Conservation (phyloP, 129 eudicot species). For the Ambrosia trifida region DNA sequence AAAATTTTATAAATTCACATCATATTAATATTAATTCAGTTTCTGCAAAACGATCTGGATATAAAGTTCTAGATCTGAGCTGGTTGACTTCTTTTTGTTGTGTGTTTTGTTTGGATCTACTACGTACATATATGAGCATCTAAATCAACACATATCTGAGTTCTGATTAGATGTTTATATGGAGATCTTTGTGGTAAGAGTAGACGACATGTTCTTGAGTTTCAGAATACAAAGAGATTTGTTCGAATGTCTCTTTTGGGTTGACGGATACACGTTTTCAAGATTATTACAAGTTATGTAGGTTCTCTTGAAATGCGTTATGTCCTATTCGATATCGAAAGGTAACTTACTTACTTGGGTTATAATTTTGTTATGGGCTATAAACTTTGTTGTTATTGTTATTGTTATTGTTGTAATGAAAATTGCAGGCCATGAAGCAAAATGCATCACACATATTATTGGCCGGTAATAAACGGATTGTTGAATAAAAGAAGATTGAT, state of each 20-base stretch:
- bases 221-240: background rate
- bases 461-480: too few species aligned
- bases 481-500: too few species aligned
- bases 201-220: background rate
- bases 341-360: background rate
- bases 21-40: background rate
- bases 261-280: background rate
- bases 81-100: too few species aligned
- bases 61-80: too few species aligned
- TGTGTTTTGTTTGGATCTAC: too few species aligned
- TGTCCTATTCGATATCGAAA: background rate
- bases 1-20: background rate
- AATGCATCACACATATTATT: background rate
- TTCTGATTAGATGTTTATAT: background rate
- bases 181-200: background rate
- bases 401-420: too few species aligned
- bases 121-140: too few species aligned
- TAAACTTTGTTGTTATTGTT: too few species aligned
- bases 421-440: background rate
- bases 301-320: slow-evolving; percentile 3
- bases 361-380: background rate
- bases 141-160: background rate
- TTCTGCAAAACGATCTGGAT: background rate
- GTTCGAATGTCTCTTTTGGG: background rate
- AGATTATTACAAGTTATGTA: background rate